Evolutionary conservation across 257 asterid genomes (phyloP).

Genomic region (Scutellaria minor): DNA sequence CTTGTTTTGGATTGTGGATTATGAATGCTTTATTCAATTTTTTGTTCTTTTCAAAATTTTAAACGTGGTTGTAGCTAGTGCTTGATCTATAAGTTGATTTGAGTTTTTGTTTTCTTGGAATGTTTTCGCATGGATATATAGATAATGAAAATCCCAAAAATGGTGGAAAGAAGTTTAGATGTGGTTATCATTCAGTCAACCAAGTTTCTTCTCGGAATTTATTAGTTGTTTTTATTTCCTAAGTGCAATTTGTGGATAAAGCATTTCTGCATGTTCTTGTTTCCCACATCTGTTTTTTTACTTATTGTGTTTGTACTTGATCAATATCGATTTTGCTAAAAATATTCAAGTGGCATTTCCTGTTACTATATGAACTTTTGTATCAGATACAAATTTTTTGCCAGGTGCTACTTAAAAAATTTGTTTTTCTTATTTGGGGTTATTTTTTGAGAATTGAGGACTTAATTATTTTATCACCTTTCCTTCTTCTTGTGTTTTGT

Average conservation of each 20-base stretch:
- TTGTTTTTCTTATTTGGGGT: not conserved
- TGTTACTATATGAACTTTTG: not conserved
- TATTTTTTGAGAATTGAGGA: not conserved
- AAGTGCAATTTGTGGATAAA: conserved; percentile 3
- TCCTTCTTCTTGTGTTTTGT: not conserved
- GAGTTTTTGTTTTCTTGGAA: not conserved
- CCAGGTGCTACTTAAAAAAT: not conserved
- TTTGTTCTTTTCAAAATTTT: not conserved
- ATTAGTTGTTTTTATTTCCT: not conserved
- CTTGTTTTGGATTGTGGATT: conserved; percentile 8
- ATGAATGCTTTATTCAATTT: not conserved
- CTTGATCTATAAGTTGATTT: conserved; percentile 19
- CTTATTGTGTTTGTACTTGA: not conserved
- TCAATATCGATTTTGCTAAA: not conserved
- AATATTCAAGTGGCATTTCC: too few species aligned
- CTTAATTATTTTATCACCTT: not conserved
- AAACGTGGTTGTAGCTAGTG: conserved; percentile 26
- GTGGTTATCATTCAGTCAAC: conserved; percentile 24
- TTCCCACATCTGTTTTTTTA: not conserved
- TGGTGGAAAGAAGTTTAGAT: conserved; percentile 24
- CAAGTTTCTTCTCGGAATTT: conserved; percentile 3
- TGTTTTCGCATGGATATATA: conserved; percentile 1
- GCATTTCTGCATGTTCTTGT: not conserved
- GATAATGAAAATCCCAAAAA: conserved; percentile 5
- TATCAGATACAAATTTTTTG: not conserved